Conservation (phyloP, 768 basidiomycete species). For the Dictyophora rubrovolvata region DNA sequence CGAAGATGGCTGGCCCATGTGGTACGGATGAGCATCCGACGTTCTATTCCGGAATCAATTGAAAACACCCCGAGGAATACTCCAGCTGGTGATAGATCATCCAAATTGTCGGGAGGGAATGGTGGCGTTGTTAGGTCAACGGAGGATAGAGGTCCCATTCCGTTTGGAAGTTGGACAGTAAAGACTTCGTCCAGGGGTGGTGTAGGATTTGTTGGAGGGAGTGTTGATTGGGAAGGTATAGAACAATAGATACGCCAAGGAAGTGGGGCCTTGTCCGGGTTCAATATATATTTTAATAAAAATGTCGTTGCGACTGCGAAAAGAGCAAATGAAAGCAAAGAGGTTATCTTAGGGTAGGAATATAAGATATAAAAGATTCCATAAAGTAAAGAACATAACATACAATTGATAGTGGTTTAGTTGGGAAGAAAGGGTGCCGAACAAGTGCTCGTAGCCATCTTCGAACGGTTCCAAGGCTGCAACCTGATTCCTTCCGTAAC, state of each 20-base stretch:
- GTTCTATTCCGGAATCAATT: slow-evolving; percentile 73
- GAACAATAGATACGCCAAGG: slow-evolving; percentile 94
- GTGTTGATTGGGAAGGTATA: slow-evolving; percentile 41
- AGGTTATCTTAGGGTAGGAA: slow-evolving; percentile 39
- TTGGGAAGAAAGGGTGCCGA: slow-evolving; percentile 68
- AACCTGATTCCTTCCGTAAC: slow-evolving; percentile 30
- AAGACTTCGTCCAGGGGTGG: slow-evolving; percentile 22
- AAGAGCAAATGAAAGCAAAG: slow-evolving; percentile 64
- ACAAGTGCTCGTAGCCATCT: slow-evolving; percentile 46
- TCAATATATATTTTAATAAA: slow-evolving; percentile 82
- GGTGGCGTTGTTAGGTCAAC: slow-evolving; percentile 21
- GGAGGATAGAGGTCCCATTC: slow-evolving; percentile 17
- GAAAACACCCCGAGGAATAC: slow-evolving; percentile 87
- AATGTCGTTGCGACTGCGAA: slow-evolving; percentile 81
- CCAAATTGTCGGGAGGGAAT: slow-evolving; percentile 69
- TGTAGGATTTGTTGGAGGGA: slow-evolving; percentile 32
- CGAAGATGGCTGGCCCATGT: slow-evolving; percentile 83
- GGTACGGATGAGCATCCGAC: slow-evolving; percentile 76
- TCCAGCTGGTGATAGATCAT: slow-evolving; percentile 70
- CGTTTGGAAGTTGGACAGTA: slow-evolving; percentile 28
- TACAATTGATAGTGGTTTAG: slow-evolving; percentile 74
- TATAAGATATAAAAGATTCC: neutral
- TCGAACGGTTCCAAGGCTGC: slow-evolving; percentile 40
- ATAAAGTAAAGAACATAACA: slow-evolving; percentile 20
- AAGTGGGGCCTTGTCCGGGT: slow-evolving; percentile 90